Evolutionary conservation across 306 rosid species (phyloP).

Genomic region (Canavalia gladiata): DNA sequence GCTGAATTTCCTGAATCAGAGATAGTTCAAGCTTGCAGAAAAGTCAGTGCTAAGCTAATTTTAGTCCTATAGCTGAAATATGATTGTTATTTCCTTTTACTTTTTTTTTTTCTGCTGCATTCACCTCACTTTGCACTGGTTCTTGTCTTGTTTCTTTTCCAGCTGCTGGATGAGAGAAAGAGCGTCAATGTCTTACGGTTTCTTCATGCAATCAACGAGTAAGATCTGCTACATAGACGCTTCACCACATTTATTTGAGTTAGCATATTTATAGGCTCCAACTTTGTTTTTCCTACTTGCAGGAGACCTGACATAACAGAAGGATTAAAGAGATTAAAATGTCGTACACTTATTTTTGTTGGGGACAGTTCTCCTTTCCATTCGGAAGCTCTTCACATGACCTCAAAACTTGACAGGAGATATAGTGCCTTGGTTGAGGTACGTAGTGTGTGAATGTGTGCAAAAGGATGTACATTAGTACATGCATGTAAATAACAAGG

Average conservation of each 20-base stretch:
- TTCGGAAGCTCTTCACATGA: constrained; percentile 88
- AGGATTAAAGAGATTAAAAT: constrained; percentile 74
- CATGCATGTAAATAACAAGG: background rate
- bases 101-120: background rate
- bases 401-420: constrained; percentile 82
- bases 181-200: constrained; percentile 73
- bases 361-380: constrained; percentile 98
- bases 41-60: constrained; percentile 62
- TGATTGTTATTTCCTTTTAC: constrained; percentile 11
- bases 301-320: constrained; percentile 87
- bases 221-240: constrained; percentile 37
- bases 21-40: constrained; percentile 92
- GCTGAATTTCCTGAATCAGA: constrained; percentile 91
- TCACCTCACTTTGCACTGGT: constrained; percentile 15
- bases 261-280: constrained; percentile 31
- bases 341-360: constrained; percentile 90
- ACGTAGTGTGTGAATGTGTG: constrained; percentile 17
- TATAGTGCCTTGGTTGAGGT: constrained; percentile 92
- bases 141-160: constrained; percentile 46
- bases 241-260: background rate
- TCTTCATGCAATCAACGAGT: constrained; percentile 83
- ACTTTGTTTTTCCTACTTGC: constrained; percentile 45
- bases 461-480: background rate
- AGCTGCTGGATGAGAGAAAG: constrained; percentile 93
- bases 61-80: constrained; percentile 37